phyloP scores from a whole-genome alignment of 257 asterid species.

The Plantago elongata region DNA sequence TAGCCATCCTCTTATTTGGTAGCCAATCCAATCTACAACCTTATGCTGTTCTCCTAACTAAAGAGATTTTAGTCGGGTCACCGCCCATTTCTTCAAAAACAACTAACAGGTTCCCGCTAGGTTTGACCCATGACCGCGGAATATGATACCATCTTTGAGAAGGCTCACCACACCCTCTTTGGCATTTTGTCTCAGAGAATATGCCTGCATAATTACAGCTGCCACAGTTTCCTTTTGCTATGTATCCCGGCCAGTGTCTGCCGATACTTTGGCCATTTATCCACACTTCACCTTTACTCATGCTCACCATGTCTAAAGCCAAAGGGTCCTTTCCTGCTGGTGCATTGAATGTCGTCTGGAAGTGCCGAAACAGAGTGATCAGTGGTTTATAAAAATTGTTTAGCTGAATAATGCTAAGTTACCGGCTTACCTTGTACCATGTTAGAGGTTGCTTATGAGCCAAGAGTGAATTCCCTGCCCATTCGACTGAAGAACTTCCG shows the following conservation, averaged over 20 bases:
- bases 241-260: conserved; percentile 85
- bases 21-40: not conserved
- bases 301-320: conserved; percentile 76
- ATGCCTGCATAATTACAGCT: conserved; percentile 68
- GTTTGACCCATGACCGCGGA: conserved; percentile 78
- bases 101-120: conserved; percentile 63
- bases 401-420: not conserved
- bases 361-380: not conserved
- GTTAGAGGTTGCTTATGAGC: conserved; percentile 83
- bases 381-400: not conserved
- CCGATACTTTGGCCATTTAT: conserved; percentile 85
- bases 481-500: conserved; percentile 77
- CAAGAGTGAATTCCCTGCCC: conserved; percentile 51
- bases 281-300: conserved; percentile 96
- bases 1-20: not conserved
- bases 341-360: conserved; percentile 62
- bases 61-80: conserved; percentile 52
- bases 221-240: conserved; percentile 69
- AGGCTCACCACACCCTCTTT: conserved; percentile 64
- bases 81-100: conserved; percentile 92
- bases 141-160: conserved; percentile 95
- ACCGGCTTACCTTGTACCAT: conserved; percentile 80
- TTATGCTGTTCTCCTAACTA: conserved; percentile 45
- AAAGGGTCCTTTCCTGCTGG: conserved; percentile 77
- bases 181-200: conserved; percentile 71